phyloP scores from a whole-genome alignment of 2,329 filamentous ascomycete genomes.

The Trichoderma sp. region DNA sequence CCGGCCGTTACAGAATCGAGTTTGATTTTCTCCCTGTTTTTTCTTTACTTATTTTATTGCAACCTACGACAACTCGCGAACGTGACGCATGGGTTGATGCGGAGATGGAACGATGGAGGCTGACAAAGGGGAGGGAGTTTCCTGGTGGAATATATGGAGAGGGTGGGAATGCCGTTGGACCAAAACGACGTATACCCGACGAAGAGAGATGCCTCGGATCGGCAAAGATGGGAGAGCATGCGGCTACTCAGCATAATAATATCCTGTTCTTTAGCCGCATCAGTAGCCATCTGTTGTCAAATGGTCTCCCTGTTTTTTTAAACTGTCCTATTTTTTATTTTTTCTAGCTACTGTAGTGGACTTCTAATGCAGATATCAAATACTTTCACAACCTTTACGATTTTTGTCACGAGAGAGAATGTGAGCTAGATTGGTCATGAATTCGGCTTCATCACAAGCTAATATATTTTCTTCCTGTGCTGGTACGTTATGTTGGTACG shows the following conservation, averaged over 20 bases:
- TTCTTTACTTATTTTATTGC: constrained; percentile 24
- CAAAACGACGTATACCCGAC: constrained; percentile 24
- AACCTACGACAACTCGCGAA: constrained; percentile 22
- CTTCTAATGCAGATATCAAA: constrained; percentile 64
- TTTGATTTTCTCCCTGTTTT: constrained; percentile 35
- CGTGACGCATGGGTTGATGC: constrained; percentile 27
- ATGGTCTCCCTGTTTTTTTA: constrained; percentile 28
- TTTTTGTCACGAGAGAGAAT: not conserved
- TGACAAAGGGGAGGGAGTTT: constrained; percentile 26
- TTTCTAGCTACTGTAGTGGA: constrained; percentile 54
- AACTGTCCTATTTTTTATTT: constrained; percentile 30
- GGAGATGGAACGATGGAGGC: constrained; percentile 32
- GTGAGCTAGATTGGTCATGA: not conserved
- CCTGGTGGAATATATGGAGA: constrained; percentile 19
- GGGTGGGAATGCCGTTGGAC: constrained; percentile 17
- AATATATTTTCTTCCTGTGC: not conserved
- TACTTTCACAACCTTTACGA: constrained; percentile 37
- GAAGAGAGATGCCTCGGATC: constrained; percentile 20
- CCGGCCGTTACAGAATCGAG: constrained; percentile 39
- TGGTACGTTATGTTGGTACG: no score
- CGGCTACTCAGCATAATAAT: constrained; percentile 21
- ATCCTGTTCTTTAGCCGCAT: constrained; percentile 26
- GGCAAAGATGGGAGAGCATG: constrained; percentile 19
- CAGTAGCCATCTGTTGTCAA: constrained; percentile 32
- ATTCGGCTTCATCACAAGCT: not conserved